Evolutionary conservation across 345 rosid species (phyloP).

Genomic region (Sisymbrium irio): DNA sequence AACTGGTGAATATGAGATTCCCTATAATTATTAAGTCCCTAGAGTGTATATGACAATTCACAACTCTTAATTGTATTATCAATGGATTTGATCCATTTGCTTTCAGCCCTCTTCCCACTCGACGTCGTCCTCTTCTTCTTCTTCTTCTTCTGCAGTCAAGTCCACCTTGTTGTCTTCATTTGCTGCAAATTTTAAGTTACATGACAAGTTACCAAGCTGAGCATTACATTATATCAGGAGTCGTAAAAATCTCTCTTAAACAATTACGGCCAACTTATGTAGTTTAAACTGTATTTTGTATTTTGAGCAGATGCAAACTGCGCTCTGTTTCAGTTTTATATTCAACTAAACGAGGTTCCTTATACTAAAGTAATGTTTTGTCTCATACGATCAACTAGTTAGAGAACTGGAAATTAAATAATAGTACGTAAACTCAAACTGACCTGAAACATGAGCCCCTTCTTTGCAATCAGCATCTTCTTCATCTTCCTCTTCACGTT

Average conservation of each 20-base stretch:
- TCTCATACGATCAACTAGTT: not conserved
- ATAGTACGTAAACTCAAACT: conserved; percentile 7
- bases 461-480: conserved; percentile 31
- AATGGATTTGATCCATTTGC: not conserved
- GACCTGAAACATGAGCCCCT: conserved; percentile 52
- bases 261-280: too few species aligned
- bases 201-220: not conserved
- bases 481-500: conserved; percentile 61
- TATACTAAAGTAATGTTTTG: too few species aligned
- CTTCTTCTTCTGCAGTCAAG: conserved; percentile 46
- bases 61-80: not conserved
- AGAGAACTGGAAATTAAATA: not conserved
- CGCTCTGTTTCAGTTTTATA: too few species aligned
- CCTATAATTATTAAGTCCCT: not conserved
- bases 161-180: not conserved
- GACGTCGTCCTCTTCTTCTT: conserved; percentile 55
- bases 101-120: conserved; percentile 80
- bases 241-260: not conserved
- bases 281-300: too few species aligned
- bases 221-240: too few species aligned
- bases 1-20: not conserved
- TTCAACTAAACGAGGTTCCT: too few species aligned
- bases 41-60: not conserved
- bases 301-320: too few species aligned
- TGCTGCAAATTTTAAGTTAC: not conserved